Conservation (phyloP, 2,329 filamentous ascomycete species). For the Aspergillus pseudotamarii region DNA sequence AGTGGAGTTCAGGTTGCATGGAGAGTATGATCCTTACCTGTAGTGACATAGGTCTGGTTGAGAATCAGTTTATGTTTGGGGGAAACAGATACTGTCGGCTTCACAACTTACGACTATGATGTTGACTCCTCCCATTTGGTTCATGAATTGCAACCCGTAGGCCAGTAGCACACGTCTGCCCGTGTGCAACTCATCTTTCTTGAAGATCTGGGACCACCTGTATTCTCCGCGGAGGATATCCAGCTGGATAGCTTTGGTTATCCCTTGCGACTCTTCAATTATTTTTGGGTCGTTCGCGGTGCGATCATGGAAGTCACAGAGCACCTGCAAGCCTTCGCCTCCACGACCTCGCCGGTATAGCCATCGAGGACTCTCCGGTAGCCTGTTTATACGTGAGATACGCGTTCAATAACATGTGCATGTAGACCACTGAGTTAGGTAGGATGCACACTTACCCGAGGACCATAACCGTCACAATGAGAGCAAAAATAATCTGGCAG, state of each 20-base stretch:
- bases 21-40: slow-evolving; percentile 19
- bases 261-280: slow-evolving; percentile 38
- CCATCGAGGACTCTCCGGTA: slow-evolving; percentile 47
- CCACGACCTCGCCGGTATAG: slow-evolving; percentile 47
- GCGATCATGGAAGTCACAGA: slow-evolving; percentile 32
- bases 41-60: slow-evolving; percentile 29
- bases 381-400: slow-evolving; percentile 21
- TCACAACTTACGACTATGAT: slow-evolving; percentile 45
- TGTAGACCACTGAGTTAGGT: background rate
- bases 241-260: slow-evolving; percentile 49
- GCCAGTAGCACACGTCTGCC: slow-evolving; percentile 51
- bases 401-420: background rate
- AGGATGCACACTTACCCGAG: slow-evolving; percentile 22
- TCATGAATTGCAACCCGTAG: slow-evolving; percentile 53
- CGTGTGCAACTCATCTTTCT: slow-evolving; percentile 48
- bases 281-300: slow-evolving; percentile 26
- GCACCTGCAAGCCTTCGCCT: slow-evolving; percentile 32
- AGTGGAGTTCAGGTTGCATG: background rate
- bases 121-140: slow-evolving; percentile 55
- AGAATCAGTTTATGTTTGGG: background rate
- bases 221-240: slow-evolving; percentile 40
- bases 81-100: background rate
- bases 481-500: slow-evolving; percentile 48
- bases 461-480: slow-evolving; percentile 45
- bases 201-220: slow-evolving; percentile 47